phyloP scores from a whole-genome alignment of 2,329 filamentous ascomycete species.

The Emergomyces pasteurianus region DNA sequence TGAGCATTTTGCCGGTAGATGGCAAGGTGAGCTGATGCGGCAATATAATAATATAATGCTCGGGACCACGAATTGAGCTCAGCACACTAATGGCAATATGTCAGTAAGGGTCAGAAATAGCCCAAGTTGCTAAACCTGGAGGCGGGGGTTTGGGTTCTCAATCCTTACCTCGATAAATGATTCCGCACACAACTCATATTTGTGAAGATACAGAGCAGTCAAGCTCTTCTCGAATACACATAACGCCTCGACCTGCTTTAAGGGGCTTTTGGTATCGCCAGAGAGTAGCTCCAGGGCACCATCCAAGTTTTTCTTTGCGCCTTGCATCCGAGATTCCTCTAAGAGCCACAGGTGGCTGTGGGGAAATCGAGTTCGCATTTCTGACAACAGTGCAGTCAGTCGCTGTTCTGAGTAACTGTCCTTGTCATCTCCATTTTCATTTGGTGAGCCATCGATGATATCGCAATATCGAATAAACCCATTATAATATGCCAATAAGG shows the following conservation, averaged over 20 bases:
- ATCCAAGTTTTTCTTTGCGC: conserved; percentile 53
- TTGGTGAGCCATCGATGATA: conserved; percentile 53
- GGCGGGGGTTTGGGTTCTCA: background rate
- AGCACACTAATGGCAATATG: conserved; percentile 40
- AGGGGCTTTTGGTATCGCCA: conserved; percentile 50
- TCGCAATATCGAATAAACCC: conserved; percentile 76
- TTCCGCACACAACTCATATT: conserved; percentile 61
- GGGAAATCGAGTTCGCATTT: conserved; percentile 69
- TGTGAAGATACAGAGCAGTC: conserved; percentile 64
- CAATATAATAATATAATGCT: conserved; percentile 79
- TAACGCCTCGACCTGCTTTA: conserved; percentile 80
- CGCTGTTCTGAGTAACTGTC: conserved; percentile 61
- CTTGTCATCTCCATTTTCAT: conserved; percentile 41
- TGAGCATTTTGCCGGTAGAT: conserved; percentile 50
- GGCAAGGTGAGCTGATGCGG: conserved; percentile 65
- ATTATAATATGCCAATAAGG: conserved; percentile 79
- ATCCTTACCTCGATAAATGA: conserved; percentile 52
- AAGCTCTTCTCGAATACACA: conserved; percentile 76
- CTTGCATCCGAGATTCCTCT: conserved; percentile 70
- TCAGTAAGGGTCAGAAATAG: background rate
- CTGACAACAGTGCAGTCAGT: conserved; percentile 53
- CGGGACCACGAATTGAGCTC: conserved; percentile 87
- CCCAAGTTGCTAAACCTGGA: background rate
- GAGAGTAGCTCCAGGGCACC: conserved; percentile 56
- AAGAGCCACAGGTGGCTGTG: conserved; percentile 75